Evolutionary conservation across 495 filamentous ascomycete species (phyloP).

Genomic region (Penicillium mononematosum): DNA sequence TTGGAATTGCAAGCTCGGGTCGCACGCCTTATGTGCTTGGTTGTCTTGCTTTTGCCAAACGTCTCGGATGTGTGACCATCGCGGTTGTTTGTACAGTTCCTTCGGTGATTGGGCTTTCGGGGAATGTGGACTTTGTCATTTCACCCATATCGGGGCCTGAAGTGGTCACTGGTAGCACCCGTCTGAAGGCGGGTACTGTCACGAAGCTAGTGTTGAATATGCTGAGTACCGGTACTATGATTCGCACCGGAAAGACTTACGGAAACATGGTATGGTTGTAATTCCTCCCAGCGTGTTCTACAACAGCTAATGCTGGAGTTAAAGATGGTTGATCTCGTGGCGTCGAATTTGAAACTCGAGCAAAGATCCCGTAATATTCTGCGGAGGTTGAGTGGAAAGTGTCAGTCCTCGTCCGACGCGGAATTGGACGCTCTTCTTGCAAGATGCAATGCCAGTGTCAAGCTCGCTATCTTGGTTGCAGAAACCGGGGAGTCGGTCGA

Average conservation of each 20-base stretch:
- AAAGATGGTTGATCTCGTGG: slow-evolving; percentile 42
- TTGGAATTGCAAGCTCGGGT: slow-evolving; percentile 44
- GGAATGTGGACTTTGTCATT: slow-evolving; percentile 33
- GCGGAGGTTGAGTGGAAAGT: slow-evolving; percentile 27
- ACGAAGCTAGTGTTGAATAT: slow-evolving; percentile 43
- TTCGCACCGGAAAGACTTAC: slow-evolving; percentile 40
- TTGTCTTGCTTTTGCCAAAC: slow-evolving; percentile 34
- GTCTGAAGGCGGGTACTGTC: slow-evolving; percentile 41
- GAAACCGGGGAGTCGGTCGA: slow-evolving; percentile 26
- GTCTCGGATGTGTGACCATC: slow-evolving; percentile 34
- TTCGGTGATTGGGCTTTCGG: slow-evolving; percentile 29
- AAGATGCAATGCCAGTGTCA: slow-evolving; percentile 31
- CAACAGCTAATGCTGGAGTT: slow-evolving; percentile 1
- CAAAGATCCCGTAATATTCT: slow-evolving; percentile 40
- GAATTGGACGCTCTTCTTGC: slow-evolving; percentile 31
- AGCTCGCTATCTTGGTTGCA: slow-evolving; percentile 35
- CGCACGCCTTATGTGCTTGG: slow-evolving; percentile 43
- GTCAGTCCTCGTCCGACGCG: slow-evolving; percentile 18
- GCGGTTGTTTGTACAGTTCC: slow-evolving; percentile 36
- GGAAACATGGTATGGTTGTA: slow-evolving; percentile 36
- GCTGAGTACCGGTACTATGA: slow-evolving; percentile 43
- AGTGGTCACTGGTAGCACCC: slow-evolving; percentile 41
- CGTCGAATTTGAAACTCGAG: slow-evolving; percentile 39
- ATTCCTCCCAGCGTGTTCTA: neutral
- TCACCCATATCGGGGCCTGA: slow-evolving; percentile 36